Evolutionary conservation across 805 yeast species (phyloP).

Genomic region (Cyberlindnera veronae): DNA sequence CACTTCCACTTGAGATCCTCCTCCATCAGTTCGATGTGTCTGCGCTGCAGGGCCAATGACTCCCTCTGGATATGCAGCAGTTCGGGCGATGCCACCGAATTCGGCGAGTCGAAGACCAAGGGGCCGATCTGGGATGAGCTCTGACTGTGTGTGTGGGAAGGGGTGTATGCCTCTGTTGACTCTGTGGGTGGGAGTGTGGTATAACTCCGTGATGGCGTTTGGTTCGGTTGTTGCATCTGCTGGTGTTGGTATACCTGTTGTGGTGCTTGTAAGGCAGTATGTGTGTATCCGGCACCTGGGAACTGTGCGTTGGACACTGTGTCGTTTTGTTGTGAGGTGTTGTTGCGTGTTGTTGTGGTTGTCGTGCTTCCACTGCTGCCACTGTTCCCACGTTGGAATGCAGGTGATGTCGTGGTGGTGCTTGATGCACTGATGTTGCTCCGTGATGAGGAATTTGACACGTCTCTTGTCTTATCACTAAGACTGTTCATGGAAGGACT

Average conservation of each 20-base stretch:
- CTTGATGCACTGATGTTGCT: background rate
- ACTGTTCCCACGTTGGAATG: background rate
- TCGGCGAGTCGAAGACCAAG: background rate
- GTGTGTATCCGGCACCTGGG: no score
- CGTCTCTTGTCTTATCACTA: no score
- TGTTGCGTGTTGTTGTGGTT: background rate
- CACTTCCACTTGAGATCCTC: slow-evolving; percentile 12
- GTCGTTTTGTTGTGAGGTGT: no score
- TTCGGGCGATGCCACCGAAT: background rate
- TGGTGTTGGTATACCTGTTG: no score
- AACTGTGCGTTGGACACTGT: no score
- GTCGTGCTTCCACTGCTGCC: background rate
- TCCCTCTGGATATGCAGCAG: slow-evolving; percentile 1
- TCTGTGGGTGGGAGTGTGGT: background rate
- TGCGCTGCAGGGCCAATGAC: slow-evolving; percentile 3
- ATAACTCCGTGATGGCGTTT: background rate
- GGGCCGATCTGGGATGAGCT: no score
- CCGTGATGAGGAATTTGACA: background rate
- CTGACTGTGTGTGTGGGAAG: no score
- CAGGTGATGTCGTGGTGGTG: background rate
- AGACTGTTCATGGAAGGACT: no score
- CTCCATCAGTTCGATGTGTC: slow-evolving; percentile 9
- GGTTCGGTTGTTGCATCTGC: background rate
- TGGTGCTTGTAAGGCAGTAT: no score
- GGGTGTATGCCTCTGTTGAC: background rate